A percentile compares a stretch with the other conserved stretches of the same genome.
Evolutionary conservation across 441 rosid species (phyloP).

Genomic region (Erysimum pusillum): DNA sequence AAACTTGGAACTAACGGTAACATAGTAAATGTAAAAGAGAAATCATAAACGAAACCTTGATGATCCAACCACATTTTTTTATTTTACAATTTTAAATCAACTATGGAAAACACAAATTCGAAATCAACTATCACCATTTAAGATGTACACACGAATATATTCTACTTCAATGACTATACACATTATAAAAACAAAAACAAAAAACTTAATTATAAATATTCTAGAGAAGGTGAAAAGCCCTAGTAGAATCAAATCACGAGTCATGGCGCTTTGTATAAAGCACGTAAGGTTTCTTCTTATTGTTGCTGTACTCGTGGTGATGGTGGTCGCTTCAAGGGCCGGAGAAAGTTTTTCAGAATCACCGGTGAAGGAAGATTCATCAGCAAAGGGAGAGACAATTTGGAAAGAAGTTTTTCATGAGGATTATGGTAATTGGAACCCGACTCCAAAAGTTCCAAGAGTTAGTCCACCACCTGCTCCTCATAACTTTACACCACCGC

Average conservation of each 20-base stretch:
- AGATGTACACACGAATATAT: not conserved
- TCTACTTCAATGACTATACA: not conserved
- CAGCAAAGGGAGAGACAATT: not conserved
- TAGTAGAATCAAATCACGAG: not conserved
- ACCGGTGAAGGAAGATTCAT: slow-evolving; percentile 16
- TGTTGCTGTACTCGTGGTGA: not conserved
- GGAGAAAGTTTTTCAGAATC: not conserved
- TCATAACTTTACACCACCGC: slow-evolving; percentile 14
- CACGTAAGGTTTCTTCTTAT: slow-evolving; percentile 8
- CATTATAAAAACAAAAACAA: not conserved
- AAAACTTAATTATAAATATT: not conserved
- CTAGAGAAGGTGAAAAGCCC: slow-evolving; percentile 4
- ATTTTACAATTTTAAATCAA: no score
- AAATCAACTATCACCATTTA: not conserved
- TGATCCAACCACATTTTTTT: no score
- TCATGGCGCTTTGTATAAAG: slow-evolving; percentile 29
- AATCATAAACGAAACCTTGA: not conserved
- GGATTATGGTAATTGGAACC: slow-evolving; percentile 16
- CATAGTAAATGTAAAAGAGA: not conserved
- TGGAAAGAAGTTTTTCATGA: not conserved
- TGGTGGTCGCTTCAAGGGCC: not conserved
- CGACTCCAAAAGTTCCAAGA: slow-evolving; percentile 3
- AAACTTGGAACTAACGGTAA: not conserved
- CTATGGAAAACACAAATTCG: no score
- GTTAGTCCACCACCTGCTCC: slow-evolving; percentile 3